Conservation (phyloP, 495 filamentous ascomycete species). For the Xylaria nigripes region DNA sequence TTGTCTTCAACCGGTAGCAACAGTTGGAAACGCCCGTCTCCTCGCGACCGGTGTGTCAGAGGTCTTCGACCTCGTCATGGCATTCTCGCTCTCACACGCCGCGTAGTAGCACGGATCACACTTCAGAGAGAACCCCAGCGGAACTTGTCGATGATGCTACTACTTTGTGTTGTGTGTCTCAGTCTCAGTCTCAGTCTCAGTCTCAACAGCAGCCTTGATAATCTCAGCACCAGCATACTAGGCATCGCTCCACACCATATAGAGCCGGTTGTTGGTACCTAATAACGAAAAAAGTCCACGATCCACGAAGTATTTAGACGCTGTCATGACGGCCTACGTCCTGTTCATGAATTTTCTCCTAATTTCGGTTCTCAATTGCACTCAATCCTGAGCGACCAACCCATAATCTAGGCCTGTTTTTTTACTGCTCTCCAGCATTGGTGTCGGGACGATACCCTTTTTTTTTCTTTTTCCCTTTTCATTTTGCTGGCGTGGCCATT, state of each 20-base stretch:
- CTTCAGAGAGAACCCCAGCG: neutral
- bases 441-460: slow-evolving; percentile 22
- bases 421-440: slow-evolving; percentile 14
- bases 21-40: slow-evolving; percentile 2
- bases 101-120: neutral
- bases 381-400: neutral
- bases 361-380: neutral
- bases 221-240: neutral
- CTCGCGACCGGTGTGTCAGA: neutral
- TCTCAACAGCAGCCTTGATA: no score
- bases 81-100: neutral
- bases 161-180: neutral
- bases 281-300: neutral
- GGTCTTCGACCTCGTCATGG: neutral
- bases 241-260: neutral
- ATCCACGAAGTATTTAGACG: neutral
- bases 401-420: neutral
- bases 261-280: neutral
- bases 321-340: neutral
- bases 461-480: neutral
- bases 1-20: slow-evolving; percentile 53
- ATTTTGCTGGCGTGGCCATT: slow-evolving; percentile 8
- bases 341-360: neutral
- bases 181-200: neutral
- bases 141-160: neutral